Evolutionary conservation across 2,329 filamentous ascomycete species (phyloP), one percentile per base, ranked within the genome.

Genomic region (Xylariaceae sp.): DNA sequence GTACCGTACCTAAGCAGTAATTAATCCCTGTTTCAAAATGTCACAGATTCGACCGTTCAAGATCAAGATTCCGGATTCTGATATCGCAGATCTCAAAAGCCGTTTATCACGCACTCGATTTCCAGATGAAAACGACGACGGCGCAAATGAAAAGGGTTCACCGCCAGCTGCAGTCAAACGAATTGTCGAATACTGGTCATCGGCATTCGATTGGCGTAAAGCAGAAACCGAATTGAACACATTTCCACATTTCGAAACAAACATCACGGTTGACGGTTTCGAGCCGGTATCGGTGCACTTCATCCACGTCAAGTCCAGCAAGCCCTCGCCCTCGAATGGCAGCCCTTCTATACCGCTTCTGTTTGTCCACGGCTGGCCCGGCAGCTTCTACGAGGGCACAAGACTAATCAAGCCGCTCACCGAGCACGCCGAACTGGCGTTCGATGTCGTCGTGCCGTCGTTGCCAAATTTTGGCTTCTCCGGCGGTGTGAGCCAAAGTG

Each of bases 231-330:
- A 75, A 47, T 61, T 88, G 6, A 88, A 88, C 61, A 54, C 74
- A 40, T 66, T 87, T 10, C 78, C 81, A 0, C 83, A 88, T 19
- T 87, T 77, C 65, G 75, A 69, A 1, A 77, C 78, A 0, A 66
- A 66, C 1, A 69, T 88, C 6, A 53, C 69, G 0, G 75, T 86
- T 0, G 75, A 83, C 5, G 80, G 78, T 0, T 88, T 86, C 55
- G 82, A 74, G 0, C 72, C 75, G 1, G 63, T 88, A 31, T 73
- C 82, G 19, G 73, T 89, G 2, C 86, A 89, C 65, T 86, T 86
- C 60, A 64, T 89, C 6, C 81, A 87, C 62, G 34, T 10, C 34
- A 38, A 38, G 16, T 38, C 34, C 13, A 28, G 22, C 22, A 74
- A 85, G 58, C 73, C 67, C 47, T 83, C 78, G n/a, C 3, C 42